Base-by-base conservation (phyloP, 495 filamentous ascomycete species). In the Lasiosphaeris hirsuta region DNA sequence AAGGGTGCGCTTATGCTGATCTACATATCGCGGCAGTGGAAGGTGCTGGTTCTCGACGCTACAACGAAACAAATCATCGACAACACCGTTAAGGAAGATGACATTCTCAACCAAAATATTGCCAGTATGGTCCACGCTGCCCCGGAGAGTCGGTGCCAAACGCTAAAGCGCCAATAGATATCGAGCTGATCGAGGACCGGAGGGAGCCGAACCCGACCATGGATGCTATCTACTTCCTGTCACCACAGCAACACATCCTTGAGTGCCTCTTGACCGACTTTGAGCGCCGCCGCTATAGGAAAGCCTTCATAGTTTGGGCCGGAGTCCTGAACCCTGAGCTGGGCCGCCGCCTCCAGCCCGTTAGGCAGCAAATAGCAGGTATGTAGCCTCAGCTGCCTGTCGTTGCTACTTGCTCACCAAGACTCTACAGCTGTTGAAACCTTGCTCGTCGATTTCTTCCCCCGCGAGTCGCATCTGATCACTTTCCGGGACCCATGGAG, bases 401-500 rank as follows among this genome's bases (percentile, higher is more conserved):
- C n/a, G 14, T 36, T 10, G 23, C 7, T 7, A 8, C 11, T 42
- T 18, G 4, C 57, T 64, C 18, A 63, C 54, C 34, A n/a, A 4
- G 15, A 2, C 7, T n/a, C 18, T 10, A 8, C 23, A 69, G 67
- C 63, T 10, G 86, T 88, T 64, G 81, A 83, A 38, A 85, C 88
- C 13, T 78, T 97, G 58, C 88, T 90, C 37, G 77, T 96, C 70
- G 88, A 96, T 69, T 98, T 83, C 69, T 93, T 85, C 69, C 92
- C 94, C 18, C 84, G 89, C 55, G 94, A 98, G 75, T 96, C 95
- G 10, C 90, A 90, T 64, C 72, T 98, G 35, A 76, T 96, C 59
- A 96, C 90, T 1, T 96, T 97, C 60, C 80, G 88, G 54, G 94
- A 97, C 69, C 93, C 95, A 0, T 95, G 86, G 80, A 96, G 92